Evolutionary conservation across 2,329 filamentous ascomycete species (phyloP).

Genomic region (Hymenoscyphus albidus): DNA sequence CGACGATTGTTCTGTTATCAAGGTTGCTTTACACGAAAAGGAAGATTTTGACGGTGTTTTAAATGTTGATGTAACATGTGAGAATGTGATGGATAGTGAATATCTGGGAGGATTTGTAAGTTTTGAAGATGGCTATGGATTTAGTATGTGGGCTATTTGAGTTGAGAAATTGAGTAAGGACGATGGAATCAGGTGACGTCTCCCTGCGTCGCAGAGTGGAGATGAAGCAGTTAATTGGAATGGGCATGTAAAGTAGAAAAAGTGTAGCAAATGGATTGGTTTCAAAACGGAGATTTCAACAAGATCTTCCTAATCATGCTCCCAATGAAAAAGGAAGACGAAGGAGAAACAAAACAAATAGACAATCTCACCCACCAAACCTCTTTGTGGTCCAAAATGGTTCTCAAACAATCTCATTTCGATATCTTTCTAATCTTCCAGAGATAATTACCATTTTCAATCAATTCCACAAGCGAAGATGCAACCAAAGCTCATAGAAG

Average conservation of each 20-base stretch:
- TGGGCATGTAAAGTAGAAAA: background rate
- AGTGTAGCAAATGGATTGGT: no score
- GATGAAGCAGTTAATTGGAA: background rate
- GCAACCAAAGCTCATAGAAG: background rate
- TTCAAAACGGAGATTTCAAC: no score
- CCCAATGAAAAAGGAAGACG: no score
- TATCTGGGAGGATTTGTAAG: background rate
- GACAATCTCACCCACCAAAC: no score
- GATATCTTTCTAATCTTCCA: no score
- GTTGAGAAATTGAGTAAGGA: background rate
- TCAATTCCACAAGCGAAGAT: background rate
- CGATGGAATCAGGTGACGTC: background rate
- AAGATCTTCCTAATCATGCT: no score
- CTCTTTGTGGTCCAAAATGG: no score
- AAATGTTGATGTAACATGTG: background rate
- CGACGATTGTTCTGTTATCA: background rate
- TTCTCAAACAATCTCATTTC: no score
- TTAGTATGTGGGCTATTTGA: no score
- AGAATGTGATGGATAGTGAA: background rate
- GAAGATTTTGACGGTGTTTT: constrained; percentile 3
- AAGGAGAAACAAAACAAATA: no score
- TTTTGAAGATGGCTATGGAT: no score
- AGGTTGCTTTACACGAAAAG: constrained; percentile 2
- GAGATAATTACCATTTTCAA: background rate
- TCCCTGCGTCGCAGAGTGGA: background rate